Percentiles rank a stretch among this genome's conserved stretches.
These are phyloP conservation scores for Eucalyptus melliodora DNA, from an alignment of 345 rosid genomes.

Conservation along the genomic window DNA sequence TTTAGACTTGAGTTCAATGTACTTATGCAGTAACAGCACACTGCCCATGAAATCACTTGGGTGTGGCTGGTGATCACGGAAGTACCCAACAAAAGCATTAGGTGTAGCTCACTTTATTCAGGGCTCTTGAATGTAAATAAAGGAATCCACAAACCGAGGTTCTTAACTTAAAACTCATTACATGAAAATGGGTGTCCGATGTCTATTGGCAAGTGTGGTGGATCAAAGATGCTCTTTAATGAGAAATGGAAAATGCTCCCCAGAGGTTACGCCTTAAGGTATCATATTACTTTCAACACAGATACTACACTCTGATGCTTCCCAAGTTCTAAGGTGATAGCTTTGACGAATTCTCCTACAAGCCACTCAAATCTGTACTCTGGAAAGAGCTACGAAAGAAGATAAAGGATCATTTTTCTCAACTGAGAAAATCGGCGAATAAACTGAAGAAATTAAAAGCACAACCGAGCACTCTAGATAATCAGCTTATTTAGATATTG, in stretches of 20 bases:
- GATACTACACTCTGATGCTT: constrained; percentile 10
- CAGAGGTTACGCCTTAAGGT: not conserved
- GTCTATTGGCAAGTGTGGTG: not conserved
- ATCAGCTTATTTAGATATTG: not conserved
- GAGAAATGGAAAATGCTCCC: not conserved
- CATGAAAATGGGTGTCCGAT: not conserved
- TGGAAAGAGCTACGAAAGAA: constrained; percentile 47
- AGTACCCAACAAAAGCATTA: not conserved
- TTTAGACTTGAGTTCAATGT: not conserved
- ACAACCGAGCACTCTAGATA: not conserved
- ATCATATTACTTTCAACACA: not conserved
- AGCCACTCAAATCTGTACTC: constrained; percentile 78
- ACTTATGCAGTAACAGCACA: not conserved
- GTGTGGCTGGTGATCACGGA: not conserved
- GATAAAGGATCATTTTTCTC: not conserved
- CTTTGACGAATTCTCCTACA: constrained; percentile 54
- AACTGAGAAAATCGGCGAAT: not conserved
- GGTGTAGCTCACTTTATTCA: not conserved
- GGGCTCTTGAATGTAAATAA: not conserved
- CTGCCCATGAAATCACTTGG: not conserved
- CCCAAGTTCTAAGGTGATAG: constrained; percentile 72
- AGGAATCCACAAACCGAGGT: not conserved
- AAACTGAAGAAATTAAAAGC: not conserved
- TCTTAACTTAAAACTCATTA: not conserved
- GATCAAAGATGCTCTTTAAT: not conserved